These are phyloP conservation scores for Cucurbitaria berberidis DNA, from an alignment of 2,329 filamentous ascomycete species.

Conservation along the genomic window DNA sequence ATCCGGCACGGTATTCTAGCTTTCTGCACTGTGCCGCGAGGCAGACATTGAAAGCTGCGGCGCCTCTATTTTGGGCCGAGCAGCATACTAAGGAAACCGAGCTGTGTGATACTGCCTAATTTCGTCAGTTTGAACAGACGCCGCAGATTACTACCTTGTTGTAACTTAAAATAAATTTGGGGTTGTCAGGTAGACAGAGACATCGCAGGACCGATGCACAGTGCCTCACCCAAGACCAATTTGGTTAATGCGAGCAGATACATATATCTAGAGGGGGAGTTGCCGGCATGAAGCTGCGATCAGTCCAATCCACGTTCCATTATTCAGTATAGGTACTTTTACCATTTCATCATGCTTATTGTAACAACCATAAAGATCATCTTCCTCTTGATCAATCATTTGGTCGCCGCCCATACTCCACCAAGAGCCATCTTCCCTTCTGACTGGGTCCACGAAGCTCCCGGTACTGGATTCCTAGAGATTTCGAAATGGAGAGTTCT, in stretches of 20 bases:
- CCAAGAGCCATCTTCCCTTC: not conserved
- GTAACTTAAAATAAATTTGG: conserved; percentile 2
- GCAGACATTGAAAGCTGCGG: conserved; percentile 2
- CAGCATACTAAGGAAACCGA: conserved; percentile 1
- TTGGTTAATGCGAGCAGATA: not conserved
- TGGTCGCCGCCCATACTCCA: conserved; percentile 4
- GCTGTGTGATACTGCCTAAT: conserved; percentile 1
- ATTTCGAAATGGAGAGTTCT: not conserved
- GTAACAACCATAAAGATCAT: conserved; percentile 1
- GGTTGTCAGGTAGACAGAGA: not conserved
- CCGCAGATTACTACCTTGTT: conserved; percentile 1
- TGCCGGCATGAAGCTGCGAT: not conserved
- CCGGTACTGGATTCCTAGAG: not conserved
- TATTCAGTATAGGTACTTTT: not conserved
- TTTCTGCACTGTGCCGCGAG: conserved; percentile 2
- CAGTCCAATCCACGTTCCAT: conserved; percentile 2
- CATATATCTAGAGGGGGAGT: not conserved
- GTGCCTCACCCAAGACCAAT: not conserved
- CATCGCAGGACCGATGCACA: conserved; percentile 1
- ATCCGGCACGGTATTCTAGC: conserved; percentile 1
- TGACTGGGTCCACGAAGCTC: not conserved
- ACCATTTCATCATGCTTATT: conserved; percentile 9
- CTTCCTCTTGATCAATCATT: conserved; percentile 7
- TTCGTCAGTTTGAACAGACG: not conserved
- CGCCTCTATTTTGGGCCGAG: not conserved